Conservation (phyloP, 2,329 filamentous ascomycete genomes). For the Penicillium sp. region DNA sequence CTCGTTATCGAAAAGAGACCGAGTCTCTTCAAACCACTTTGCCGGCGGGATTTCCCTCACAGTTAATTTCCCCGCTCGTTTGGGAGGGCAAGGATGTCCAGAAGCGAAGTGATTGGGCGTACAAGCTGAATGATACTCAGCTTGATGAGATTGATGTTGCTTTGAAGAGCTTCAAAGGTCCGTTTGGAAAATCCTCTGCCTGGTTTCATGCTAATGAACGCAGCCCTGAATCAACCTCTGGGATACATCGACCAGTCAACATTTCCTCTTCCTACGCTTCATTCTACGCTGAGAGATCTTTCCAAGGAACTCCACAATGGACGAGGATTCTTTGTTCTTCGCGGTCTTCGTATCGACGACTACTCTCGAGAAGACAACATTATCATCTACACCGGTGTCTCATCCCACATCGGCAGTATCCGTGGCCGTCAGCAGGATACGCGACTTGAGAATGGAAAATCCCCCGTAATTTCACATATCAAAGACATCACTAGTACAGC, state of each 20-base stretch:
- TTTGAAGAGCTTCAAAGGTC: constrained; percentile 42
- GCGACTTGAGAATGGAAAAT: constrained; percentile 17
- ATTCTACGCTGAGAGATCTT: constrained; percentile 29
- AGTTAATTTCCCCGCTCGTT: constrained; percentile 43
- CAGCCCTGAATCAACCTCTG: constrained; percentile 29
- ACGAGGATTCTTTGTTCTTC: constrained; percentile 44
- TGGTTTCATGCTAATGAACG: constrained; percentile 10
- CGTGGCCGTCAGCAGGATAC: constrained; percentile 42
- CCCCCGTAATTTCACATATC: constrained; percentile 56
- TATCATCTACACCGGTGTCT: constrained; percentile 43
- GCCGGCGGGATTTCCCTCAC: constrained; percentile 41
- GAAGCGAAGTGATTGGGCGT: constrained; percentile 36
- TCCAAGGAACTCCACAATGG: constrained; percentile 39
- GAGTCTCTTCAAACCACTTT: constrained; percentile 23
- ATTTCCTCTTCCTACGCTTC: constrained; percentile 41
- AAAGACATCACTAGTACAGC: constrained; percentile 50
- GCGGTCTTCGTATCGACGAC: constrained; percentile 38
- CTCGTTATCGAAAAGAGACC: constrained; percentile 15
- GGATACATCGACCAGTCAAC: constrained; percentile 43
- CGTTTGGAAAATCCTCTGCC: neutral
- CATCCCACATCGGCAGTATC: constrained; percentile 39
- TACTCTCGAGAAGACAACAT: constrained; percentile 34
- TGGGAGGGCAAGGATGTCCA: constrained; percentile 45
- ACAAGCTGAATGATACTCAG: constrained; percentile 27
- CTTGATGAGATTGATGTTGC: constrained; percentile 44